These are phyloP conservation scores for Pittosporum tobira DNA, from an alignment of 129 eudicot species.

Conservation along the genomic window DNA sequence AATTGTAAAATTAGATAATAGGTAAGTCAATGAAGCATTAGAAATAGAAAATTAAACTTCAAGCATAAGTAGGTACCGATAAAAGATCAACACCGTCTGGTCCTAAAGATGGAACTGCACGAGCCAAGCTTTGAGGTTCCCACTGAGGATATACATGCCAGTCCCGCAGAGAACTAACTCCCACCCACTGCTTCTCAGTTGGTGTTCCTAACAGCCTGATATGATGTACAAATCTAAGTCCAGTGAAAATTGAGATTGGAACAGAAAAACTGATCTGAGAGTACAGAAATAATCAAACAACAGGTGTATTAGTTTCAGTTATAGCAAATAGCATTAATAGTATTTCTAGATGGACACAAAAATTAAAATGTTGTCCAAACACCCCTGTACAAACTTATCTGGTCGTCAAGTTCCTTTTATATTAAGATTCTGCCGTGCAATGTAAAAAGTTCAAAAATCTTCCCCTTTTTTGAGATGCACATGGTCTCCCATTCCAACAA, in stretches of 20 bases:
- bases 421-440: neutral
- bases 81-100: conserved; percentile 86
- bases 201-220: conserved; percentile 91
- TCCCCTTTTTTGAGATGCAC: neutral
- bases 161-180: conserved; percentile 60
- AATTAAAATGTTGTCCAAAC: no score
- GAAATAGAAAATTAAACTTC: no score
- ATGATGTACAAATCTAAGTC: neutral
- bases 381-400: no score
- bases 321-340: neutral
- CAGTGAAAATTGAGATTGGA: neutral
- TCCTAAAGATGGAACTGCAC: conserved; percentile 65
- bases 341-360: neutral
- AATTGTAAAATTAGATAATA: no score
- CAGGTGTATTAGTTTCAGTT: neutral
- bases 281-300: neutral
- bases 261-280: neutral
- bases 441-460: neutral
- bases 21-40: neutral
- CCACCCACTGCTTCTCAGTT: conserved; percentile 79
- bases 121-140: conserved; percentile 79
- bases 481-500: no score
- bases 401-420: no score
- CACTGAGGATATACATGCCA: conserved; percentile 92
- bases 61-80: conserved; percentile 30